Conservation (phyloP, 2,329 filamentous ascomycete species). For the Immersiporthe knoxdaviesiana region DNA sequence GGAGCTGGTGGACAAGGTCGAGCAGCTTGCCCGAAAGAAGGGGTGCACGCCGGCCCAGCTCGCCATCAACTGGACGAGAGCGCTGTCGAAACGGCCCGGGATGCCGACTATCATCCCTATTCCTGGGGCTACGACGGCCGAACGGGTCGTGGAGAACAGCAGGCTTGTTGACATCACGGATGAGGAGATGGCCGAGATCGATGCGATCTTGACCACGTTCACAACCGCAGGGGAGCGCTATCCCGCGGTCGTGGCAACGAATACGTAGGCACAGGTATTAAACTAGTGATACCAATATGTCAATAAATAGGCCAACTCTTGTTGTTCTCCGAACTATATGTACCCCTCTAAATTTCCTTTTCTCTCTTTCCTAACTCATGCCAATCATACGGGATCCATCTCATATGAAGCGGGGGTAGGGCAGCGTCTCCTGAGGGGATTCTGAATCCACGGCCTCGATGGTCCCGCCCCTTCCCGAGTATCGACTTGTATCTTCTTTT, state of each 20-base stretch:
- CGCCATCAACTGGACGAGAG: constrained; percentile 54
- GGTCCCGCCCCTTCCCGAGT: no score
- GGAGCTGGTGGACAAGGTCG: constrained; percentile 50
- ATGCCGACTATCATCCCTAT: constrained; percentile 52
- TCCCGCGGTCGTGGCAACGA: background rate
- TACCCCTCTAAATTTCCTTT: no score
- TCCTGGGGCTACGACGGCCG: constrained; percentile 50
- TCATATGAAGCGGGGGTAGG: no score
- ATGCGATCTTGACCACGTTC: constrained; percentile 32
- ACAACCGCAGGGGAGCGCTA: constrained; percentile 27
- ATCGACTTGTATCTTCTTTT: no score
- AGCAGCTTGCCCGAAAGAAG: constrained; percentile 52
- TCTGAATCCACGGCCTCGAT: no score
- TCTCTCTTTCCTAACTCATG: no score
- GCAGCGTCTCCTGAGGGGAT: no score
- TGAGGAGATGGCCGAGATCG: constrained; percentile 44
- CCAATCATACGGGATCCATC: no score
- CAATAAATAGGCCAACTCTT: background rate
- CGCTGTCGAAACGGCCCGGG: constrained; percentile 46
- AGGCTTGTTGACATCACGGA: constrained; percentile 41
- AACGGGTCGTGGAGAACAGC: constrained; percentile 52
- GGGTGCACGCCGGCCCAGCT: constrained; percentile 53
- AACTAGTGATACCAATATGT: no score
- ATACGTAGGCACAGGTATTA: background rate
- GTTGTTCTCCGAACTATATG: no score